These are phyloP conservation scores for Xylariaceae sp. DNA, from an alignment of 2,329 filamentous ascomycete species.

Conservation along the genomic window DNA sequence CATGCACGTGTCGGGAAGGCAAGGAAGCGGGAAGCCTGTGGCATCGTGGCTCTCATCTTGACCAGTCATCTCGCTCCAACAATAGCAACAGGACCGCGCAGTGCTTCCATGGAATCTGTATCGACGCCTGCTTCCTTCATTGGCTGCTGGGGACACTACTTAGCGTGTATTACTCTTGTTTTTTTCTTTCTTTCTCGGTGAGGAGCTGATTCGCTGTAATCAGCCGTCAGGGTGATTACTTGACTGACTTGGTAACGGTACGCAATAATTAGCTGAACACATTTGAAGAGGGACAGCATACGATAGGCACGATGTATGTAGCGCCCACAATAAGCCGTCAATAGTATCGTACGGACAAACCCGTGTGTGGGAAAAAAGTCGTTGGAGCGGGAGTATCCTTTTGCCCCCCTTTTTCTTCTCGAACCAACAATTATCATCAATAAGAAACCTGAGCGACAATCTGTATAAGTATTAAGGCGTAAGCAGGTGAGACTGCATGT, in stretches of 20 bases:
- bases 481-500: too few relatives aligned
- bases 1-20: constrained; percentile 16
- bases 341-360: too few relatives aligned
- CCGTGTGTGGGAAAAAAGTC: too few relatives aligned
- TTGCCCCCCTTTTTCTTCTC: too few relatives aligned
- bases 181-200: constrained; percentile 12
- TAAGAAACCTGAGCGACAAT: too few relatives aligned
- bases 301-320: too few relatives aligned
- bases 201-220: constrained; percentile 21
- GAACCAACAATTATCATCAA: too few relatives aligned
- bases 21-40: constrained; percentile 24
- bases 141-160: not conserved
- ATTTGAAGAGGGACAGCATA: too few relatives aligned
- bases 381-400: too few relatives aligned
- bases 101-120: not conserved
- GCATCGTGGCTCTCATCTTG: constrained; percentile 25
- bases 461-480: too few relatives aligned
- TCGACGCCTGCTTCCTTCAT: not conserved
- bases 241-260: not conserved
- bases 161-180: not conserved
- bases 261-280: too few relatives aligned
- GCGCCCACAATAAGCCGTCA: too few relatives aligned
- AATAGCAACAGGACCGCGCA: not conserved
- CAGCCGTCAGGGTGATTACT: constrained; percentile 25
- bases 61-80: constrained; percentile 7